A percentile compares a stretch with the other conserved stretches of the same genome.
These are phyloP conservation scores for Helminthosporium solani DNA, from an alignment of 2,329 filamentous ascomycete species.

Conservation along the genomic window DNA sequence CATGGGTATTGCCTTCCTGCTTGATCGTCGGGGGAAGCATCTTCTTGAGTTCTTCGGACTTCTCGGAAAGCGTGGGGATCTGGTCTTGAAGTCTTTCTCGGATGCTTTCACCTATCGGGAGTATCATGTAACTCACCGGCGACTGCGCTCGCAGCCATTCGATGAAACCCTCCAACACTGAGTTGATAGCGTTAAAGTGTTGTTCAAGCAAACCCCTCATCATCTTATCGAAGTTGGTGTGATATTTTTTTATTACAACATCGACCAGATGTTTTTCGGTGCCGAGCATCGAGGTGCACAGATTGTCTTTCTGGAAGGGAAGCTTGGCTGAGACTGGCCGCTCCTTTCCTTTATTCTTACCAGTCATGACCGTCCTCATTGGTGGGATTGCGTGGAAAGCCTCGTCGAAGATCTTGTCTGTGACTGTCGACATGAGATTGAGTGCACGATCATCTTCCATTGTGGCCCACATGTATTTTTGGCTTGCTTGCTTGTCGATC, in stretches of 20 bases:
- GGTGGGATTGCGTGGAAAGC: conserved; percentile 11
- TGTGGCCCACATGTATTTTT: conserved; percentile 5
- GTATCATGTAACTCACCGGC: conserved; percentile 9
- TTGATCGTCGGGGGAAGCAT: too few species aligned
- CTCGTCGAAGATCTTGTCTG: conserved; percentile 14
- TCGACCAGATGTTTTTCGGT: conserved; percentile 15
- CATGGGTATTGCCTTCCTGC: background rate
- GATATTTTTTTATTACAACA: conserved; percentile 8
- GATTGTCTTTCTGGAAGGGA: conserved; percentile 13
- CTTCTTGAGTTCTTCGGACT: background rate
- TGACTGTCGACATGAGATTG: conserved; percentile 15
- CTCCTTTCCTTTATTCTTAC: conserved; percentile 9
- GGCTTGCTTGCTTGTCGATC: background rate
- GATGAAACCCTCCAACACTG: conserved; percentile 2
- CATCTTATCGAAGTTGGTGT: conserved; percentile 6
- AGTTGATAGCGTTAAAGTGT: conserved; percentile 1
- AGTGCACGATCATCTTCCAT: conserved; percentile 14
- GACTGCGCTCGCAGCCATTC: conserved; percentile 3
- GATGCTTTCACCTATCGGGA: conserved; percentile 2
- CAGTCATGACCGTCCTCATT: conserved; percentile 5
- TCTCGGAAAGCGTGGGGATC: conserved; percentile 4
- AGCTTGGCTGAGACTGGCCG: conserved; percentile 12
- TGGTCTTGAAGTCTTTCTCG: conserved; percentile 5
- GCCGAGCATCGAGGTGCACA: conserved; percentile 7
- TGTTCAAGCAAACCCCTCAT: conserved; percentile 1